Base-by-base conservation (phyloP, 345 rosid species). In the Gossypium stocksii region DNA sequence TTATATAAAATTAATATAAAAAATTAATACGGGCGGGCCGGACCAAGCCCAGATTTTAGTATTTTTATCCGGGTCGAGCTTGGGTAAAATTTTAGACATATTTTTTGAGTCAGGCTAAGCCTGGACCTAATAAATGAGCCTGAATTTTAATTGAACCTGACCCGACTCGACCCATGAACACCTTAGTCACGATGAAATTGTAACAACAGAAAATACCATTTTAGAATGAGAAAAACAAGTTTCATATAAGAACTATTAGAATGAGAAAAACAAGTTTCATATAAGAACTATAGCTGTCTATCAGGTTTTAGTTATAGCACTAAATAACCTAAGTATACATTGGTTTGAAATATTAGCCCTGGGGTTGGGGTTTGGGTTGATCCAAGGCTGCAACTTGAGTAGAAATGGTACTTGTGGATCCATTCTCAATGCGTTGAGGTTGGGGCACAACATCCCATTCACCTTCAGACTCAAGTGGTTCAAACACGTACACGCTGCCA, bases 381-480 rank as follows among this genome's bases (percentile, higher is more conserved):
- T 85, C 89, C 8, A 80, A 70, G 46, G 79, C 83, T 70, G 81
- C 83, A 14, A 54, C 82, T 63, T 83, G 65, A 58, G 88, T 66
- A 27, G 78, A 22, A 46, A 85, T 63, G 13, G 82, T 77, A 73
- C 86, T 83, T 16, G 86, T 58, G 15, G 87, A 83, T 49, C 85
- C 88, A 67, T 82, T 87, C 73, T 87, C 83, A 10, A 76, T 71
- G 25, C 83, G 81, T 51, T 82, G 86, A 10, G 84, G 81, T 23
- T 83, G 86, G 11, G 84, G 83, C 73, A 73, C 74, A 6, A 73
- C 74, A 10, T 85, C 89, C 91, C 91, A 87, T 81, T 81, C 81
- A 9, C 80, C 84, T 38, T 87, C 86, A 12, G 87, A 85, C 72
- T 89, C 91, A 10, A 82, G 81, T 14, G 93, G 91, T 76, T 89